Percentiles rank a stretch among this genome's conserved stretches.
phyloP scores from a whole-genome alignment of 2,329 filamentous ascomycete species.

The Rhinocladiella mackenziei region DNA sequence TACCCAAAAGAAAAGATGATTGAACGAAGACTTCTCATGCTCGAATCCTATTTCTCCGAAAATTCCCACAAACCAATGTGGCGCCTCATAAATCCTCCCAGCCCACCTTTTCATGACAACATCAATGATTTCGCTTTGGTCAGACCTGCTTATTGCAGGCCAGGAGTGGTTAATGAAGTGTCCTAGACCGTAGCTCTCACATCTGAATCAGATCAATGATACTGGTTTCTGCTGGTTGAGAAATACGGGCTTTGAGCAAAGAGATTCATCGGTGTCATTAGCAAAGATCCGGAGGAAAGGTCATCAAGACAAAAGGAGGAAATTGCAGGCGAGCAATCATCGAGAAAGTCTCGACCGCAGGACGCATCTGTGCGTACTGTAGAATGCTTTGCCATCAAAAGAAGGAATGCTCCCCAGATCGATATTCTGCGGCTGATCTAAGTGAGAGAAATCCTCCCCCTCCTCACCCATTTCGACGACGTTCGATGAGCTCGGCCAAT shows the following conservation, averaged over 20 bases:
- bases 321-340: conserved; percentile 14
- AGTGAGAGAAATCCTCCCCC: too few relatives aligned
- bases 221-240: neutral
- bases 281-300: conserved; percentile 15
- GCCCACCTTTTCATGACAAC: conserved; percentile 12
- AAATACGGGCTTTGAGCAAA: conserved; percentile 1
- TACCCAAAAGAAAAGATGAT: conserved; percentile 5
- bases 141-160: conserved; percentile 11
- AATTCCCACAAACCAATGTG: conserved; percentile 8
- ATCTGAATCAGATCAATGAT: conserved; percentile 11
- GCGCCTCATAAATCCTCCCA: conserved; percentile 13
- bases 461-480: neutral
- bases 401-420: neutral
- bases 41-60: conserved; percentile 14
- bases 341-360: conserved; percentile 7
- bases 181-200: conserved; percentile 15
- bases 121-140: conserved; percentile 11
- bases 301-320: conserved; percentile 10
- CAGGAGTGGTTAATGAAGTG: conserved; percentile 13
- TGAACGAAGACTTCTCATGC: conserved; percentile 18
- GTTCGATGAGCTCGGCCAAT: neutral
- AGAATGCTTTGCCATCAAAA: conserved; percentile 32
- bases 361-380: conserved; percentile 10
- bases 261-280: conserved; percentile 18
- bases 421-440: neutral